These are phyloP conservation scores for Backusella australiensis DNA, from an alignment of 192 early-diverging fungal genomes.

Conservation along the genomic window DNA sequence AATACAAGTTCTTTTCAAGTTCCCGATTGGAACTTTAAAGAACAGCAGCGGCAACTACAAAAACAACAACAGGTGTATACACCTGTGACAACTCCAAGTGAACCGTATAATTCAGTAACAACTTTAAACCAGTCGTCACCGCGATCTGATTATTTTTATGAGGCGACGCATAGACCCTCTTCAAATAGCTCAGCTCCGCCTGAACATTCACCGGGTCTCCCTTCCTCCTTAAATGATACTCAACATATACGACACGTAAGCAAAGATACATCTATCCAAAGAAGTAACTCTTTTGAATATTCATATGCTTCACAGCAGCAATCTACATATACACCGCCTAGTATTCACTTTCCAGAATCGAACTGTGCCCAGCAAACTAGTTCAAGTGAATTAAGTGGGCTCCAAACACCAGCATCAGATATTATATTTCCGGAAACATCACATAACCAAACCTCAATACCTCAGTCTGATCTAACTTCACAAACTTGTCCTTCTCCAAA, in stretches of 20 bases:
- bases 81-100: not conserved
- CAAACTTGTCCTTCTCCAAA: not conserved
- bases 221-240: not conserved
- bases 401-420: not conserved
- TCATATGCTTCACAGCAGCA: not conserved
- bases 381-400: not conserved
- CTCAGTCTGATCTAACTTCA: not conserved
- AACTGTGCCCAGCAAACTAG: not conserved
- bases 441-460: not conserved
- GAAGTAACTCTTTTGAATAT: not conserved
- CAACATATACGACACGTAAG: not conserved
- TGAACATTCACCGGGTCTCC: not conserved
- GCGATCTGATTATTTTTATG: constrained; percentile 3
- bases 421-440: not conserved
- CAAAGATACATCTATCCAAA: not conserved
- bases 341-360: not conserved
- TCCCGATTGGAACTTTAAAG: not conserved
- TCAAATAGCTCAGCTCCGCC: not conserved
- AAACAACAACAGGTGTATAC: not conserved
- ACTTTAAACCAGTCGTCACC: not conserved
- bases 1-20: not conserved
- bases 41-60: not conserved
- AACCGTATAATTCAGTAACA: not conserved
- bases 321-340: not conserved
- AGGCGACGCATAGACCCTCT: not conserved